Evolutionary conservation across 495 filamentous ascomycete genomes (phyloP).

Genomic region (Recurvomyces mirabilis): DNA sequence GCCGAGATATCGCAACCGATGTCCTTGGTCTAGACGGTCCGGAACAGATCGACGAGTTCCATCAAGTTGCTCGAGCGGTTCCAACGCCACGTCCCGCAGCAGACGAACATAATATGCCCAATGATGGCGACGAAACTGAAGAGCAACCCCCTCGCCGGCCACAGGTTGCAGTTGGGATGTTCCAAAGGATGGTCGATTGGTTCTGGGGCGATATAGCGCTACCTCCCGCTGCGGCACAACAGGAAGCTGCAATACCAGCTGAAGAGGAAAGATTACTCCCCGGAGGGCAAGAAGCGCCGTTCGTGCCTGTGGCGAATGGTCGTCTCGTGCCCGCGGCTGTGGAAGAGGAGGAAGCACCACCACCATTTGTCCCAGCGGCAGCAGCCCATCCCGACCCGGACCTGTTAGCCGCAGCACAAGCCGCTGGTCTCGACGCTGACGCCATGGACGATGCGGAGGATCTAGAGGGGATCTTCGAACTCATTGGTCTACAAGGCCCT

Average conservation of each 20-base stretch:
- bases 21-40: background rate
- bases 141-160: background rate
- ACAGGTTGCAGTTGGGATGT: constrained; percentile 1
- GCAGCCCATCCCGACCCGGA: constrained; percentile 31
- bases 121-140: background rate
- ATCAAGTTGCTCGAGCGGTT: background rate
- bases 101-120: background rate
- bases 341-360: no score
- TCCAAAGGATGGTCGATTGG: constrained; percentile 36
- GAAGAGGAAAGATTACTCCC: constrained; percentile 47
- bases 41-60: background rate
- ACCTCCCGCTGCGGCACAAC: constrained; percentile 25
- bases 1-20: background rate
- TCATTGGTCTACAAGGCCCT: constrained; percentile 93
- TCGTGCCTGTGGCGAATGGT: constrained; percentile 38
- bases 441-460: constrained; percentile 77
- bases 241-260: constrained; percentile 33
- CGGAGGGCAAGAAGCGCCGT: constrained; percentile 50
- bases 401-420: constrained; percentile 33
- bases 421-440: constrained; percentile 48
- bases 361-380: constrained; percentile 3
- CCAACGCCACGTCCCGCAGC: background rate
- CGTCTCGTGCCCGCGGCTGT: constrained; percentile 20
- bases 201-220: constrained; percentile 49
- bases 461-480: constrained; percentile 92